Conservation (phyloP, 371 early-diverging fungal genomes). For the Apophysomyces elegans region DNA sequence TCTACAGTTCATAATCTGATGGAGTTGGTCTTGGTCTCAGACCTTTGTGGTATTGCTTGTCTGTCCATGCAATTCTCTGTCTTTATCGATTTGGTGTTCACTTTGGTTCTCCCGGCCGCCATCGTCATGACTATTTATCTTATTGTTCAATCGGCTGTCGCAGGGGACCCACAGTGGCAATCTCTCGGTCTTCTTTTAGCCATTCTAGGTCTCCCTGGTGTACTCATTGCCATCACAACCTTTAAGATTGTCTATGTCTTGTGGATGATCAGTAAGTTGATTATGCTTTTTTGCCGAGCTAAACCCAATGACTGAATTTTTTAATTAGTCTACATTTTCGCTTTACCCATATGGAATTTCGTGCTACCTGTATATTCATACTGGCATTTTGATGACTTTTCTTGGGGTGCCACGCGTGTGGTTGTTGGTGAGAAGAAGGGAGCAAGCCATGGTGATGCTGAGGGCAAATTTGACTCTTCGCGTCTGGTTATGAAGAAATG, state of each 20-base stretch:
- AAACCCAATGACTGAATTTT: no score
- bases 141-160: conserved; percentile 56
- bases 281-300: not conserved
- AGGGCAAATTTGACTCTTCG: conserved; percentile 72
- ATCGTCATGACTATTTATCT: conserved; percentile 66
- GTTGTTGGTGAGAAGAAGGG: conserved; percentile 73
- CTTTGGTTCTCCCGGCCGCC: conserved; percentile 84
- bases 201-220: conserved; percentile 81
- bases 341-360: conserved; percentile 97
- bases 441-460: conserved; percentile 63
- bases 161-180: conserved; percentile 53
- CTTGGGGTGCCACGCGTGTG: conserved; percentile 90
- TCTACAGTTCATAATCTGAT: conserved; percentile 91
- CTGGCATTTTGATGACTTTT: conserved; percentile 98
- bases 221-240: conserved; percentile 88
- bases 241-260: conserved; percentile 78
- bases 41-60: conserved; percentile 88
- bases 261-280: conserved; percentile 73
- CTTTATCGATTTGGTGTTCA: conserved; percentile 82
- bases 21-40: conserved; percentile 86
- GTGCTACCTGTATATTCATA: conserved; percentile 91
- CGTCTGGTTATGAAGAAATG: conserved; percentile 65
- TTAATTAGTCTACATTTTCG: conserved; percentile 58
- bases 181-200: conserved; percentile 70
- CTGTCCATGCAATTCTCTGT: conserved; percentile 92